Conservation (phyloP, 208 protist genomes). For the Entamoeba moshkovskii region DNA sequence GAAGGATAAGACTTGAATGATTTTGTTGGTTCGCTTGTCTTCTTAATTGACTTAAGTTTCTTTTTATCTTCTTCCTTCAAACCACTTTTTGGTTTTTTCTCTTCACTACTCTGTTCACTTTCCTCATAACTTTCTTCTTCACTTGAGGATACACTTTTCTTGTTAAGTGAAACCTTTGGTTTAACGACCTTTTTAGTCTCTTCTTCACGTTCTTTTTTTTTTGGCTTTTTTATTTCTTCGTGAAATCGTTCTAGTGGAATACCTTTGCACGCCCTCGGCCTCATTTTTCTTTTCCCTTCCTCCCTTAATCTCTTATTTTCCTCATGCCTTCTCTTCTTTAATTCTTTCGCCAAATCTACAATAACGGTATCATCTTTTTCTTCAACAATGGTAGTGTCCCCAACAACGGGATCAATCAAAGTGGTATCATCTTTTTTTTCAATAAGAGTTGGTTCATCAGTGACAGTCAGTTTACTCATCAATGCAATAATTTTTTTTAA, state of each 20-base stretch:
- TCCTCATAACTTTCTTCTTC: neutral
- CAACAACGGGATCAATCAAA: neutral
- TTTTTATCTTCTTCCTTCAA: neutral
- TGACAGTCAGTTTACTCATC: neutral
- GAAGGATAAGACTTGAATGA: neutral
- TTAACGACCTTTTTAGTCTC: neutral
- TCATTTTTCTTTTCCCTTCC: neutral
- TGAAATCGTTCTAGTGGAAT: neutral
- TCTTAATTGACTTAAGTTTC: neutral
- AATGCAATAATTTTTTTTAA: neutral
- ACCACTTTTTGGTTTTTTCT: neutral
- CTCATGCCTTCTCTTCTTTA: neutral
- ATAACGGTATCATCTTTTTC: neutral
- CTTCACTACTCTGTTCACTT: neutral
- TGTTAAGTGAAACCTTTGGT: too few relatives aligned
- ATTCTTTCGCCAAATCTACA: neutral
- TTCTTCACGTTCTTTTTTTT: neutral
- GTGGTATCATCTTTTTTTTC: neutral
- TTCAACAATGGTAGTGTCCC: neutral
- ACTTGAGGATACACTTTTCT: too few relatives aligned
- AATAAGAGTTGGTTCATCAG: neutral
- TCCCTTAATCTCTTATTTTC: neutral
- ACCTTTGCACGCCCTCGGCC: neutral
- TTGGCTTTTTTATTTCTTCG: neutral
- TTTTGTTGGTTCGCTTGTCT: neutral